phyloP scores from a whole-genome alignment of 164 flowering plant genomes.

The Malania oleifera region DNA sequence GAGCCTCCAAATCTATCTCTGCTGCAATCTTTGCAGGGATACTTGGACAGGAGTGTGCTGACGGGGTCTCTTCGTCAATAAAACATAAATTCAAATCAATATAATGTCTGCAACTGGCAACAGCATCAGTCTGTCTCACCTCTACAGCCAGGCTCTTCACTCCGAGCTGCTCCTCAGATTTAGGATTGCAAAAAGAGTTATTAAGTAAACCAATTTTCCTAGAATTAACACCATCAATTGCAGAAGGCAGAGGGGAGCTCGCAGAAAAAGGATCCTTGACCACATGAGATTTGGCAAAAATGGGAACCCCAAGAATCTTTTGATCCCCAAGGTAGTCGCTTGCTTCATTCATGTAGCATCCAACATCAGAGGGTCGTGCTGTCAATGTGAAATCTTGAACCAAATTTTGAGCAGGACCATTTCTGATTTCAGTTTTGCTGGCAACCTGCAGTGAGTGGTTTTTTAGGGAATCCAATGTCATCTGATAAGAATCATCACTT shows the following conservation, averaged over 20 bases:
- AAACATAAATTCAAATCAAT: conserved; percentile 66
- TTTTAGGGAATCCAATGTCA: conserved; percentile 10
- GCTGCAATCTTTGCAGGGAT: conserved; percentile 20
- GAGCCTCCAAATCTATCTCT: conserved; percentile 69
- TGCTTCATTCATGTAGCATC: conserved; percentile 18
- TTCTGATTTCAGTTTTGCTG: conserved; percentile 18
- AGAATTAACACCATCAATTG: conserved; percentile 8
- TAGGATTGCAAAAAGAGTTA: conserved; percentile 46
- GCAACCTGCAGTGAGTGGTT: conserved; percentile 10
- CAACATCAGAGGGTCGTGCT: conserved; percentile 23
- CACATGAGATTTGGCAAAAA: conserved; percentile 32
- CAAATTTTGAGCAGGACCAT: conserved; percentile 14
- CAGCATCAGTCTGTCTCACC: conserved; percentile 21
- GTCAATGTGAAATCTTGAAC: conserved; percentile 17
- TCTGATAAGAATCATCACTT: conserved; percentile 1
- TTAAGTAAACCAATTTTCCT: conserved; percentile 30
- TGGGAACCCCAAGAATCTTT: conserved; percentile 64
- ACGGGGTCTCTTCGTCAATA: conserved; percentile 46
- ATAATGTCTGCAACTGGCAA: conserved; percentile 18
- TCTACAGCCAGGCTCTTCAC: conserved; percentile 19
- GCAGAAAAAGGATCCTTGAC: conserved; percentile 25
- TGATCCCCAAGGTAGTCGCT: conserved; percentile 19
- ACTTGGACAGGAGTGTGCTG: conserved; percentile 21
- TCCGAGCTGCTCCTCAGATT: conserved; percentile 14
- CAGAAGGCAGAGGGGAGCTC: conserved; percentile 15